Base-by-base conservation (phyloP, 140 eudicot species). In the Cichorium intybus region DNA sequence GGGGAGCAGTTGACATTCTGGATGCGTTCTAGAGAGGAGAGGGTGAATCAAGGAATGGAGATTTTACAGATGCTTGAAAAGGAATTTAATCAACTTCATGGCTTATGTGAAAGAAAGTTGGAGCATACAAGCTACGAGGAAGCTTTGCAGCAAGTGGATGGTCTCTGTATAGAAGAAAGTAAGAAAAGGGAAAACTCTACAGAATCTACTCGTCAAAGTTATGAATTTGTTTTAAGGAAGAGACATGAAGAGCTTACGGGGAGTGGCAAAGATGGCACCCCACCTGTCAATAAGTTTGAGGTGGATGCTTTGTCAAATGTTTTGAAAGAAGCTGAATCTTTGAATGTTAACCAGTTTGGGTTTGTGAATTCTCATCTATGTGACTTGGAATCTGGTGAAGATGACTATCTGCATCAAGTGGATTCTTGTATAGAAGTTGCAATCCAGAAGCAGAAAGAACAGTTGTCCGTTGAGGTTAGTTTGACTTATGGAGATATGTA, bases 361-460 rank as follows among this genome's bases (percentile, higher is more conserved):
- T 84, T 82, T 24, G 71, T 66, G 50, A 60, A 70, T 33, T 81
- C 97, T 75, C 86, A 79, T 79, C 35, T 72, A 3, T 56, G 62
- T 51, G 95, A 93, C 85, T 63, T 85, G 57, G 99, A 88, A 80
- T 70, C 97, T 10, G 97, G 97, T 52, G 95, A 85, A 79, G 88
- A 85, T 76, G 96, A 88, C 56, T 82, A 80, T 66, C 69, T 83
- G 60, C 85, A 81, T 73, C 95, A 85, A 70, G 70, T 79, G 77
- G 93, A 93, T 78, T 73, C 95, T 69, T 82, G 94, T 72, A 75
- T 89, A 43, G 97, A 85, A 80, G 82, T 74, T 62, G 87, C 94
- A 69, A 79, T 93, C 67, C 99, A 89, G 79, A 84, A 89, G 72
- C 95, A 84, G 82, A 93, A 86, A 70, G 95, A 93, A 39, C 95